A percentile compares a stretch with the other conserved stretches of the same genome.
These are phyloP conservation scores for Coniochaeta ligniaria DNA, from an alignment of 2,329 filamentous ascomycete species.

Conservation along the genomic window DNA sequence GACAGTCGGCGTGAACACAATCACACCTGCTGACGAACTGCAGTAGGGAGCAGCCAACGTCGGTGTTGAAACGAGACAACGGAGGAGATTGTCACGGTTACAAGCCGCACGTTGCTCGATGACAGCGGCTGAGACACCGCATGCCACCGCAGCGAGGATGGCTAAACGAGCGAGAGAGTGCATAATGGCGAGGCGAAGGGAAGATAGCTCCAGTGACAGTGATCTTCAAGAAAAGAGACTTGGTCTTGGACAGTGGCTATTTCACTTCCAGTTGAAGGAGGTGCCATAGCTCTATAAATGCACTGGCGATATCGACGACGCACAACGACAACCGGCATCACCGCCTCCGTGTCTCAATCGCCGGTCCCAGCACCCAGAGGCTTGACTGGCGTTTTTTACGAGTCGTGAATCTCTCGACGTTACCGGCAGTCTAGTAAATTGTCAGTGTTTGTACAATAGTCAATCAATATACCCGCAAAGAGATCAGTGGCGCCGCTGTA, in stretches of 20 bases:
- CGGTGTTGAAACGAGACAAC: neutral
- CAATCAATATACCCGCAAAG: neutral
- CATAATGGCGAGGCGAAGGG: neutral
- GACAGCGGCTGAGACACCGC: neutral
- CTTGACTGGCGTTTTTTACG: neutral
- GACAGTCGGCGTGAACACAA: neutral
- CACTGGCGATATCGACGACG: neutral
- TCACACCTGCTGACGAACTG: neutral
- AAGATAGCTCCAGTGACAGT: neutral
- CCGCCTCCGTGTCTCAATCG: neutral
- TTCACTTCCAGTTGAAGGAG: neutral
- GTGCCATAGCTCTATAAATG: neutral
- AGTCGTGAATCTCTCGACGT: neutral
- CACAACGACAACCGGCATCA: neutral
- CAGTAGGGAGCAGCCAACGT: neutral
- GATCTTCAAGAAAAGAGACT: neutral
- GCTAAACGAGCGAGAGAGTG: neutral
- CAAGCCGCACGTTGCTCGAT: neutral
- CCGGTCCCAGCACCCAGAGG: neutral
- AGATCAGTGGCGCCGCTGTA: neutral
- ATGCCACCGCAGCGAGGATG: neutral
- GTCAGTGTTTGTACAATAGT: neutral
- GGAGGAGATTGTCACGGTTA: slow-evolving; percentile 1
- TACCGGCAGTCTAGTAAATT: neutral
- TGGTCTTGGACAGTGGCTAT: neutral